Evolutionary conservation across 164 flowering plant genomes (phyloP).

Genomic region (Vitis amurensis): DNA sequence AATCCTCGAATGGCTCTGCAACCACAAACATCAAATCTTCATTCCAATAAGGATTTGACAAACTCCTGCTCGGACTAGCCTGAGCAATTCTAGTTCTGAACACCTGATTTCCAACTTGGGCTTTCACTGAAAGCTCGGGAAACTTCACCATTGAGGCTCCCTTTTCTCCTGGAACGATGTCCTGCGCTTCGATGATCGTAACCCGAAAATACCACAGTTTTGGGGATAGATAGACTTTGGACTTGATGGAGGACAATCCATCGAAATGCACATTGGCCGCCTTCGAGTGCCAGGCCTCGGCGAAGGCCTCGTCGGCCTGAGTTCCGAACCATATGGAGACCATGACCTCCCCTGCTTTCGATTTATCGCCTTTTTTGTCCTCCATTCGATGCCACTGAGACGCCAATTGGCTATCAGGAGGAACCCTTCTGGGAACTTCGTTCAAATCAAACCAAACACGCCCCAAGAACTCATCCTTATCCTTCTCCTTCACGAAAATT

Average conservation of each 20-base stretch:
- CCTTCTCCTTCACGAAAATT: conserved; percentile 47
- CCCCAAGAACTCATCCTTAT: conserved; percentile 54
- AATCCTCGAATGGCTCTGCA: conserved; percentile 72
- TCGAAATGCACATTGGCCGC: conserved; percentile 59
- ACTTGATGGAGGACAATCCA: conserved; percentile 45
- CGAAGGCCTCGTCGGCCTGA: conserved; percentile 69
- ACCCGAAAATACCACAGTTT: conserved; percentile 66
- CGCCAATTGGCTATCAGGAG: conserved; percentile 68
- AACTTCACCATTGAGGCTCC: conserved; percentile 35
- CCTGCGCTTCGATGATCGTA: conserved; percentile 59
- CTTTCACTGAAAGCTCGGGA: conserved; percentile 54
- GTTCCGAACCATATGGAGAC: conserved; percentile 68
- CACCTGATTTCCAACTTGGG: conserved; percentile 56
- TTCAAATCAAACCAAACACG: conserved; percentile 58
- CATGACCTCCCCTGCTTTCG: conserved; percentile 55
- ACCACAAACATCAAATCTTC: conserved; percentile 76
- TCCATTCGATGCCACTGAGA: conserved; percentile 76
- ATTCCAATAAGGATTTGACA: conserved; percentile 66
- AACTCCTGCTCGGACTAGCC: conserved; percentile 28
- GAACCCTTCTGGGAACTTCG: conserved; percentile 63
- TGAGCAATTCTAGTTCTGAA: conserved; percentile 44
- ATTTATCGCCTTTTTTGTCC: conserved; percentile 43
- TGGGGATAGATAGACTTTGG: conserved; percentile 68
- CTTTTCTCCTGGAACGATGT: conserved; percentile 41
- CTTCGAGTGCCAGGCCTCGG: conserved; percentile 75